Evolutionary conservation across 768 basidiomycete genomes (phyloP).

Genomic region (Aureoboletus auriporus): DNA sequence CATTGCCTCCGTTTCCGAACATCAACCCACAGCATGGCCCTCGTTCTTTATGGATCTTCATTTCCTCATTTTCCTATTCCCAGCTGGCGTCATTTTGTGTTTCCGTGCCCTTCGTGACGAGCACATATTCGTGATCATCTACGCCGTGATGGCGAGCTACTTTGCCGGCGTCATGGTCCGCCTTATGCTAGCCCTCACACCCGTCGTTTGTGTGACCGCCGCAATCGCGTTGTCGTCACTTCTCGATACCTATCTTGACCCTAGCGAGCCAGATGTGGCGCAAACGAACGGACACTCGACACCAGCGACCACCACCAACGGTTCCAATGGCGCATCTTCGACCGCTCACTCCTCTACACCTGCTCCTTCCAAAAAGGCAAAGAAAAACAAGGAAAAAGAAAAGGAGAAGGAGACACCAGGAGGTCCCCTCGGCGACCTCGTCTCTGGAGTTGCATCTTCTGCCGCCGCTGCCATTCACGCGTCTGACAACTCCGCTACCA

Average conservation of each 20-base stretch:
- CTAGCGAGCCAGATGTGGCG: slow-evolving; percentile 54
- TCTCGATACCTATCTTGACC: slow-evolving; percentile 88
- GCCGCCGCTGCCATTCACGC: slow-evolving; percentile 23
- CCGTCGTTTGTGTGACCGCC: slow-evolving; percentile 90
- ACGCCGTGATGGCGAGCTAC: slow-evolving; percentile 92
- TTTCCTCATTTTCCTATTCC: slow-evolving; percentile 96
- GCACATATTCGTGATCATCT: slow-evolving; percentile 98
- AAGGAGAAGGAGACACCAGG: slow-evolving; percentile 40
- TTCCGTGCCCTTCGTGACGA: slow-evolving; percentile 95
- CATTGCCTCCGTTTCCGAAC: slow-evolving; percentile 98
- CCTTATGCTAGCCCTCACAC: slow-evolving; percentile 95
- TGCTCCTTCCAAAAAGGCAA: slow-evolving; percentile 36
- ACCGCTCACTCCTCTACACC: slow-evolving; percentile 29
- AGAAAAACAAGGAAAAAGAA: slow-evolving; percentile 49
- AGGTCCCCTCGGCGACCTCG: slow-evolving; percentile 37
- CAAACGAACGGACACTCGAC: slow-evolving; percentile 7
- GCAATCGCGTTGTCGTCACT: slow-evolving; percentile 88
- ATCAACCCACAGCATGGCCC: slow-evolving; percentile 99
- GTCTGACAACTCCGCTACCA: slow-evolving; percentile 7
- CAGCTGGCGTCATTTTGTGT: slow-evolving; percentile 90
- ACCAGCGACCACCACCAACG: background rate
- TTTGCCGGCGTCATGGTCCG: slow-evolving; percentile 99
- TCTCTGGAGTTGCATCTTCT: slow-evolving; percentile 37
- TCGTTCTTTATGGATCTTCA: slow-evolving; percentile 99
- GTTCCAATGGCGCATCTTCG: slow-evolving; percentile 19